Conservation (phyloP, 805 yeast species). For the Sugiyamaella americana region DNA sequence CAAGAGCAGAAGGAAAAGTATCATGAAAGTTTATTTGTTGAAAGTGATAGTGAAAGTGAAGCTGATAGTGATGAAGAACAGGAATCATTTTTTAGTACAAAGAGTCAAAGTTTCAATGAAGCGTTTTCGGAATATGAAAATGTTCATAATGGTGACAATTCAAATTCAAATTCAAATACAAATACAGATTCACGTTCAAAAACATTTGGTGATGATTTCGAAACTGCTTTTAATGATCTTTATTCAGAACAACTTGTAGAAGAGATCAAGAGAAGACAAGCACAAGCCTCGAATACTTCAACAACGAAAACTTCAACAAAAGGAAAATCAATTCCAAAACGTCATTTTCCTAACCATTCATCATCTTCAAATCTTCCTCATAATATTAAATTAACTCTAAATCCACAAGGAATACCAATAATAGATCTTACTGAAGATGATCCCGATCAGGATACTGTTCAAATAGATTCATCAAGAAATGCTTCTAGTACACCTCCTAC, state of each 20-base stretch:
- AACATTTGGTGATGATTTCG: background rate
- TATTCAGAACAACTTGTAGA: background rate
- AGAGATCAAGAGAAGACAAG: background rate
- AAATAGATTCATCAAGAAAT: background rate
- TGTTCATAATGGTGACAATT: background rate
- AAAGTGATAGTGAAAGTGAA: background rate
- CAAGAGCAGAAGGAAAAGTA: background rate
- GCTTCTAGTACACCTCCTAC: background rate
- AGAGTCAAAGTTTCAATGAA: too few species aligned
- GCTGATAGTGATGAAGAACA: background rate
- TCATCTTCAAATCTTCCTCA: background rate
- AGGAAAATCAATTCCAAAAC: background rate
- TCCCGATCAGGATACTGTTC: background rate
- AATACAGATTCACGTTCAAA: too few species aligned
- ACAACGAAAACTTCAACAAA: background rate
- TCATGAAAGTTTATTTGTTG: background rate
- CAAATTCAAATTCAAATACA: too few species aligned
- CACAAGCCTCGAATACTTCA: background rate
- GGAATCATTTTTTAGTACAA: background rate
- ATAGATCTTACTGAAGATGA: constrained; percentile 10
- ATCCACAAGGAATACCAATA: constrained; percentile 5
- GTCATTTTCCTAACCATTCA: background rate
- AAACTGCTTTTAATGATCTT: background rate
- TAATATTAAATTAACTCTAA: background rate
- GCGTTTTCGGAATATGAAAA: too few species aligned